Evolutionary conservation across 768 basidiomycete species (phyloP), one percentile per base, ranked within the genome.

Genomic region (Rubroboletus satanas): DNA sequence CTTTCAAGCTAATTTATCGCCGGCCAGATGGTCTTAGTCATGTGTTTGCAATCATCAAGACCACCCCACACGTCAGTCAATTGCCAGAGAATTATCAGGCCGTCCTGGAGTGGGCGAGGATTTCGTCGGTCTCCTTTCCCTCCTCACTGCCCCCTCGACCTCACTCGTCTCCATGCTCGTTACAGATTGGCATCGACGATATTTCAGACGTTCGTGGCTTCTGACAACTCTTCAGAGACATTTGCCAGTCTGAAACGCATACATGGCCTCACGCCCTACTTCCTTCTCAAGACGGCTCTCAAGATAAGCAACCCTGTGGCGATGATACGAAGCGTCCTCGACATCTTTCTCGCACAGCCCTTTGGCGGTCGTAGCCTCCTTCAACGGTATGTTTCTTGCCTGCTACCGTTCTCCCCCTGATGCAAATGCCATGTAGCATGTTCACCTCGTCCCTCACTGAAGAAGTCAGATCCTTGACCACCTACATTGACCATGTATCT

Each of bases 231-330:
- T 6, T 94, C 93, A 6, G 90, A 96, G 61, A 88, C 87, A 5
- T 88, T 98, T 62, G 79, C 91, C 14, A 81, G 84, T 54, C 73
- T 99, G 56, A 98, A 98, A 75, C 82, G 95, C 45, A 82, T 97
- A 41, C 97, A 99, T 66, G 93, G 94, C 1, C 74, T 96, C 49
- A 97, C 98, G 92, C 97, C 97, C 6, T 99, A 99, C 70, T 92
- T 98, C 65, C 85, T 98, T 77, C 83, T 99, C 58, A 98, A 93
- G 70, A 82, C 92, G 8, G 88, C 93, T 12, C 73, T 99, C 56
- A 88, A 83, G 68, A 91, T 99, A 61, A 94, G 90, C 53, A 99
- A 98, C 71, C 97, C 97, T 2, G 87, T 99, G 56, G 81, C 83
- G 29, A 98, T 98, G 97, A 94, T 98, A 64, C 83, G 97, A 69